phyloP scores from a whole-genome alignment of 805 yeast genomes.

The Lipomyces kockii region DNA sequence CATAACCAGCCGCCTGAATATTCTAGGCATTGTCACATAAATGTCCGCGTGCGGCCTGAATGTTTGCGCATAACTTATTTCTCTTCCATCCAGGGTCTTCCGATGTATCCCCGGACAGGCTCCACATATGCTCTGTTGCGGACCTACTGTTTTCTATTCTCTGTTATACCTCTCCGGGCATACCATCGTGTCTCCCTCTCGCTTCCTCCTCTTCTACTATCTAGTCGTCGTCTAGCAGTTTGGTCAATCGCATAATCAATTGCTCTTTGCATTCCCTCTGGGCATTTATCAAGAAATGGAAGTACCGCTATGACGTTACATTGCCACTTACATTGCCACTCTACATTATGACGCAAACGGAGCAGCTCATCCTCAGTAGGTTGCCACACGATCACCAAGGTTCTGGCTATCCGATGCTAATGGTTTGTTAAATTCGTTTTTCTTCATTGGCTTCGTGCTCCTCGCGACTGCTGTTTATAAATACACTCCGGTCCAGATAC shows the following conservation, averaged over 20 bases:
- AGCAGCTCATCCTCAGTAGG: constrained; percentile 10
- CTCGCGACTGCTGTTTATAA: constrained; percentile 3
- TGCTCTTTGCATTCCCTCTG: background rate
- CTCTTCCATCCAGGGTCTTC: no score
- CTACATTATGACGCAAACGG: constrained; percentile 14
- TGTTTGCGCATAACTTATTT: no score
- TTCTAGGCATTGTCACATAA: no score
- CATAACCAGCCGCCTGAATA: no score
- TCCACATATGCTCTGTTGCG: background rate
- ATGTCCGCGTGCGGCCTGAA: no score
- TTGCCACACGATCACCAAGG: background rate
- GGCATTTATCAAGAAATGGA: constrained; percentile 6
- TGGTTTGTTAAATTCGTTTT: constrained; percentile 6
- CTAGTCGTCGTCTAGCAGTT: background rate
- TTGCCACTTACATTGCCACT: constrained; percentile 15
- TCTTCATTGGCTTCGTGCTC: constrained; percentile 6
- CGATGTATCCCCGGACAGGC: no score
- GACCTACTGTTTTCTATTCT: background rate
- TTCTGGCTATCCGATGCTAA: background rate
- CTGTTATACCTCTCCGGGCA: background rate
- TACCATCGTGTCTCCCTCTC: background rate
- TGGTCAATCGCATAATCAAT: background rate
- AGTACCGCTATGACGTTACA: constrained; percentile 14
- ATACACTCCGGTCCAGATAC: constrained; percentile 4
- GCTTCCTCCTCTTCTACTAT: background rate